Conservation (phyloP, 257 asterid species). For the Linaria vulgaris region DNA sequence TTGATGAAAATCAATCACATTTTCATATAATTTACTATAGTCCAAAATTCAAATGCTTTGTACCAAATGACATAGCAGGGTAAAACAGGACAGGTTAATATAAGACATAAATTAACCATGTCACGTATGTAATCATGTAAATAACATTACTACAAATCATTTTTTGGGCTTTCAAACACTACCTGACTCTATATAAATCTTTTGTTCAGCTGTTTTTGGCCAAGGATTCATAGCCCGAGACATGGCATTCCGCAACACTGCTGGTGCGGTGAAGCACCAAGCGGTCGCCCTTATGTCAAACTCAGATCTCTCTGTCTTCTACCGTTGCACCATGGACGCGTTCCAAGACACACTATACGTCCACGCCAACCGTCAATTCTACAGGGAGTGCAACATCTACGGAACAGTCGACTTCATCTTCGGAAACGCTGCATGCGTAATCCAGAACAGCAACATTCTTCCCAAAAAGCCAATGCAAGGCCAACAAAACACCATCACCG, state of each 20-base stretch:
- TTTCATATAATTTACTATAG: neutral
- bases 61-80: no score
- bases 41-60: no score
- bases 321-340: slow-evolving; percentile 49
- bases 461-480: slow-evolving; percentile 49
- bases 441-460: slow-evolving; percentile 44
- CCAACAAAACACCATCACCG: slow-evolving; percentile 52
- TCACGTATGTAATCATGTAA: no score
- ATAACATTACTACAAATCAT: no score
- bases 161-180: no score
- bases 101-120: no score
- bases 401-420: slow-evolving; percentile 60
- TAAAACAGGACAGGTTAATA: no score
- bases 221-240: slow-evolving; percentile 77
- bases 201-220: slow-evolving; percentile 36
- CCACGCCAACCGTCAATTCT: slow-evolving; percentile 59
- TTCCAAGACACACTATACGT: slow-evolving; percentile 53
- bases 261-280: slow-evolving; percentile 54
- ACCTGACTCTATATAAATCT: no score
- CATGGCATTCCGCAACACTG: slow-evolving; percentile 56
- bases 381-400: slow-evolving; percentile 48
- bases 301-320: slow-evolving; percentile 45
- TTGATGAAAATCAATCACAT: no score
- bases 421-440: slow-evolving; percentile 49
- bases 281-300: slow-evolving; percentile 59